These are phyloP conservation scores for Thermothielavioides terrestris DNA, from an alignment of 495 filamentous ascomycete species.

Conservation along the genomic window DNA sequence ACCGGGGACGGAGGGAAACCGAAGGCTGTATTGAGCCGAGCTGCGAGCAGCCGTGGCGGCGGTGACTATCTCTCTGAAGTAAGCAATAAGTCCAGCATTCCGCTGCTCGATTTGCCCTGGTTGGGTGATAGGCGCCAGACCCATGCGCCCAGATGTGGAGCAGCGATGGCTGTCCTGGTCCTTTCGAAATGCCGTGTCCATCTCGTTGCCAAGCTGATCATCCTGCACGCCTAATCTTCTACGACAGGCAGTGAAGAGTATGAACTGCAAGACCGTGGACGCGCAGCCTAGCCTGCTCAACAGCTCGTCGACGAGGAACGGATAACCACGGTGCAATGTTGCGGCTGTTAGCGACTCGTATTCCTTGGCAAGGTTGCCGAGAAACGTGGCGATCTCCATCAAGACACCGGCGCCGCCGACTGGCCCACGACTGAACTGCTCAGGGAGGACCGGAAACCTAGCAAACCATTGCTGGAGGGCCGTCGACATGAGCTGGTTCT, in stretches of 20 bases:
- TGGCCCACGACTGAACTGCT: conserved; percentile 13
- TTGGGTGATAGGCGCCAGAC: neutral
- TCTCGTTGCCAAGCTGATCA: conserved; percentile 11
- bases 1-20: neutral
- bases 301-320: conserved; percentile 55
- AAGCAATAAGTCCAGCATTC: conserved; percentile 3
- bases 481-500: conserved; percentile 27
- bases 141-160: neutral
- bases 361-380: conserved; percentile 28
- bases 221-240: conserved; percentile 30
- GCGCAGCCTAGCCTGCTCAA: conserved; percentile 37
- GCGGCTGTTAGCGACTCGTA: conserved; percentile 1
- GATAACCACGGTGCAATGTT: conserved; percentile 30
- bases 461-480: conserved; percentile 44
- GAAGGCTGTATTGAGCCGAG: neutral
- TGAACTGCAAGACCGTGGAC: conserved; percentile 48
- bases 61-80: conserved; percentile 4
- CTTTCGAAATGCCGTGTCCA: conserved; percentile 32
- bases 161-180: conserved; percentile 22
- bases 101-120: conserved; percentile 5
- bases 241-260: conserved; percentile 51
- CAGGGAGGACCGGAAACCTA: conserved; percentile 40
- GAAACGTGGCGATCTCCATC: conserved; percentile 25
- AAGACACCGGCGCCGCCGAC: conserved; percentile 10
- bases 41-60: neutral